Evolutionary conservation across 257 asterid genomes (phyloP), one percentile per base, ranked within the genome.

Genomic region (Solanum chaucha): DNA sequence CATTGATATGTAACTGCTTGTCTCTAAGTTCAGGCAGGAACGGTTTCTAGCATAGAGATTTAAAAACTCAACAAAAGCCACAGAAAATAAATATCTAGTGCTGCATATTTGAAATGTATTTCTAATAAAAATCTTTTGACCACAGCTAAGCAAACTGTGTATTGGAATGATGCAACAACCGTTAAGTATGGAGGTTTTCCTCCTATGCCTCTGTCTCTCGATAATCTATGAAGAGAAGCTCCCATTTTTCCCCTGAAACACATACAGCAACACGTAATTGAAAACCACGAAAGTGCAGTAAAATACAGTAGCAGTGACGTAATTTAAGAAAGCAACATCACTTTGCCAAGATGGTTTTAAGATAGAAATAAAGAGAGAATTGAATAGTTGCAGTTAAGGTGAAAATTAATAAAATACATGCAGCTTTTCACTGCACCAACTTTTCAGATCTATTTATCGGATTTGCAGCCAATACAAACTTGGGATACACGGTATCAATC

Each of bases 201-300:
- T 87, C 95, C 97, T 64, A 93, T 77, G 30, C 95, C 97, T 72
- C 87, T 65, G 28, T 73, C 91, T 89, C 93, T 90, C 13, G 80
- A 82, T 61, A 88, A 38, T 59, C 98, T 89, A 86, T 95, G 95
- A 77, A 90, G 64, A 30, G 98, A 95, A 12, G 98, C 94, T 74
- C 98, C 98, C 90, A 94, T 93, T 88, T 91, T 95, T 12, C 98
- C 98, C 98, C 97, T 95, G 26, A 86, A 87, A 71, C 74, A 46
- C 84, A 87, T 65, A 86, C 35, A 67, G 14, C 9, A 74, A n/a
- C 26, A 26, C 32, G n/a, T 44, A 48, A 70, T 59, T 73, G 82
- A 46, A 41, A 30, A 44, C 61, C 32, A 70, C 73, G 71, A 55
- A 82, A 68, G 36, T 59, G 38, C 83, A 70, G 35, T 28, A 48